These are phyloP conservation scores for Phytopythium aichiense DNA, from an alignment of 352 stramenopile genomes.

Conservation along the genomic window DNA sequence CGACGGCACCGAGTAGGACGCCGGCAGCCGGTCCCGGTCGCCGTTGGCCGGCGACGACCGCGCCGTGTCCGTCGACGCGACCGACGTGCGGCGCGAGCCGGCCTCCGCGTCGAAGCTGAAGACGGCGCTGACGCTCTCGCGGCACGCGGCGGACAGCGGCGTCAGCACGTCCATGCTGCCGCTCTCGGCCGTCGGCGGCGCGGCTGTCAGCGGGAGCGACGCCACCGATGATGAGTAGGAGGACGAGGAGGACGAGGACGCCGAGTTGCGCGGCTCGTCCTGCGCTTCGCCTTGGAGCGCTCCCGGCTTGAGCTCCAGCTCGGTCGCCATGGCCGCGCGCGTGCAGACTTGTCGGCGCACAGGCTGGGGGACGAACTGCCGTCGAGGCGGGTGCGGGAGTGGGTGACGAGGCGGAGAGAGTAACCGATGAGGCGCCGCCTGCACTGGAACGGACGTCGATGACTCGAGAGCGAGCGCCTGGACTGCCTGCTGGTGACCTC, in stretches of 20 bases:
- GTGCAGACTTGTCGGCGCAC: too few relatives aligned
- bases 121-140: conserved; percentile 45
- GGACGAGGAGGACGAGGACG: neutral
- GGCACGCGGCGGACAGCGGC: conserved; percentile 64
- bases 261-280: conserved; percentile 6
- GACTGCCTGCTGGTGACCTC: too few relatives aligned
- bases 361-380: too few relatives aligned
- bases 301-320: conserved; percentile 8
- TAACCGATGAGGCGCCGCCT: too few relatives aligned
- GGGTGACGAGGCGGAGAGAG: too few relatives aligned
- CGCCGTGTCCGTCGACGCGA: conserved; percentile 42
- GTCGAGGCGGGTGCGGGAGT: neutral
- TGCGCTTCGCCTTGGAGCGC: neutral
- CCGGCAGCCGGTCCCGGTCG: conserved; percentile 26
- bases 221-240: conserved; percentile 3
- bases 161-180: conserved; percentile 13
- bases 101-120: conserved; percentile 46
- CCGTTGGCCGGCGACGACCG: conserved; percentile 28
- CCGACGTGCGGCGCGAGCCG: conserved; percentile 41
- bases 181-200: neutral
- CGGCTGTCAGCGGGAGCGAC: conserved; percentile 7
- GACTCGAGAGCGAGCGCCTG: too few relatives aligned
- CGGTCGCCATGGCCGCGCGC: conserved; percentile 19
- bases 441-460: too few relatives aligned
- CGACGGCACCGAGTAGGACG: conserved; percentile 75